Base-by-base conservation (phyloP, 805 yeast genomes). In the Teunomyces funiuensis region DNA sequence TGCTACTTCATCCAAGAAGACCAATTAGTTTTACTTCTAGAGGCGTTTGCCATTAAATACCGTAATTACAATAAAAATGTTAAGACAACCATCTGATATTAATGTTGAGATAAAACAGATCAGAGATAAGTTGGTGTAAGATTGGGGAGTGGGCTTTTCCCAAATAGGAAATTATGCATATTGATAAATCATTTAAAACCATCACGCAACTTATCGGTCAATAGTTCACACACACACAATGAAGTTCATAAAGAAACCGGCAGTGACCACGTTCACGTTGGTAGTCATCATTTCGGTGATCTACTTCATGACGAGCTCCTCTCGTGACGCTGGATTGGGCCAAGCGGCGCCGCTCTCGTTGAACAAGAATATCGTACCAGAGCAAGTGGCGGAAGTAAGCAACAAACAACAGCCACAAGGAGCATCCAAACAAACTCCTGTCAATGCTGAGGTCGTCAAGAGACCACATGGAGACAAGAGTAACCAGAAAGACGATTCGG, bases 1-100 rank as follows among this genome's bases (percentile, higher is more conserved):
- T 29, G 79, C 83, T 33, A 76, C 81, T 4, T 57, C 63, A 33
- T 56, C 68, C 29, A 69, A 74, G 44, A 71, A 73, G 59, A 60
- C 18, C 22, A 15, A 28, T n/a, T 34, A 34, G 31, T 28, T 22
- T 19, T 22, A 22, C 9, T 22, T 22, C 25, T 22, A 22, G 25
- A 22, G 25, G 25, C 25, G 25, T 22, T 7, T 22, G 25, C 25
- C 25, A 22, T 22, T 22, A 22, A 22, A 9, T 5, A 3, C 10
- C 25, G 25, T 22, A 22, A 22, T 22, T 19, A 8, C 25, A 22
- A 22, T 22, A 22, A 9, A 22, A 5, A 19, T 7, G 7, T 19
- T 3, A 22, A 22, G 25, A 9, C 25, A 22, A 22, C 25, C 7
- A 6, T 19, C 22, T 19, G 7, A 7, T 19, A 19, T 7, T 19